These are phyloP conservation scores for Ceratobasidium sp. DNA, from an alignment of 1,284 basidiomycete species.

Conservation along the genomic window DNA sequence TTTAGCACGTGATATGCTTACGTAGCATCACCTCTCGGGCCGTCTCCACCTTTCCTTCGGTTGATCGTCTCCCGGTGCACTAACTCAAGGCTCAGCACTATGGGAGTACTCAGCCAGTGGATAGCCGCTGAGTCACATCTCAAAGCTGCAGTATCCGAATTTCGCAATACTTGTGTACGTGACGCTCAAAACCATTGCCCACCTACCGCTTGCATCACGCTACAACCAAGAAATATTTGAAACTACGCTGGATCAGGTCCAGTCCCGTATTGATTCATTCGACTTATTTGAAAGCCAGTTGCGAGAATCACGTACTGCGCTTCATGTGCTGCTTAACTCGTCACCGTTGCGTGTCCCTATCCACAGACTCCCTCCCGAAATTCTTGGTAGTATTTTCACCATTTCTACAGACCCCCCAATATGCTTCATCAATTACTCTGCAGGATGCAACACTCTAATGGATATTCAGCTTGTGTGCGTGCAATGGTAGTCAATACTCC, in stretches of 20 bases:
- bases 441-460: not conserved
- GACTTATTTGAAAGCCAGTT: not conserved
- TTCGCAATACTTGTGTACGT: not conserved
- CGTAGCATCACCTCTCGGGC: too few species aligned
- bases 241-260: not conserved
- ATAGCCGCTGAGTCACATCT: not conserved
- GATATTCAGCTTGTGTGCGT: not conserved
- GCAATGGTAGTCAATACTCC: not conserved
- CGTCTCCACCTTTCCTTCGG: too few species aligned
- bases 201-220: too few species aligned
- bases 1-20: too few species aligned
- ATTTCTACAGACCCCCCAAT: not conserved
- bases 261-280: not conserved
- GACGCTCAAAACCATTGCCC: not conserved
- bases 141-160: not conserved
- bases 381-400: conserved; percentile 1
- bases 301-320: not conserved
- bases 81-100: too few species aligned
- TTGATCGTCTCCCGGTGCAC: too few species aligned
- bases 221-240: not conserved
- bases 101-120: not conserved
- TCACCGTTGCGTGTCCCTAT: not conserved
- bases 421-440: not conserved
- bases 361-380: not conserved
- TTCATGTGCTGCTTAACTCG: not conserved